phyloP scores from a whole-genome alignment of 2,329 filamentous ascomycete species.

The Beauveria rudraprayagi region DNA sequence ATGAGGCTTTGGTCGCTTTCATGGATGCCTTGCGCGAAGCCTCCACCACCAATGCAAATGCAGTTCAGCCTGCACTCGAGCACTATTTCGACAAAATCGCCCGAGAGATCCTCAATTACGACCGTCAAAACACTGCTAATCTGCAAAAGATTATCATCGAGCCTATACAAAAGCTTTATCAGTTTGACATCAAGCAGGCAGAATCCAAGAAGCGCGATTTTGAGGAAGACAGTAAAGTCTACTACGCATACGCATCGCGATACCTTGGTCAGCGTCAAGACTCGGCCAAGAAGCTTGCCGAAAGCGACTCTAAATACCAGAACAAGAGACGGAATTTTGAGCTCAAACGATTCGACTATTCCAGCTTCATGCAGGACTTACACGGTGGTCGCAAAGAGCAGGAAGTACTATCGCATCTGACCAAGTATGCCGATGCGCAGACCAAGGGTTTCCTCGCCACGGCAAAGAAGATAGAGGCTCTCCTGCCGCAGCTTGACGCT shows the following conservation, averaged over 20 bases:
- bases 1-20: slow-evolving; percentile 75
- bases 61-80: slow-evolving; percentile 92
- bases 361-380: slow-evolving; percentile 98
- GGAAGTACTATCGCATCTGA: slow-evolving; percentile 88
- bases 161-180: slow-evolving; percentile 83
- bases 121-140: slow-evolving; percentile 74
- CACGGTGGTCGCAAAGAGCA: slow-evolving; percentile 98
- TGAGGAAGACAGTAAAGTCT: slow-evolving; percentile 97
- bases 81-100: slow-evolving; percentile 98
- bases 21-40: slow-evolving; percentile 82
- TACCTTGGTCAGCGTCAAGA: slow-evolving; percentile 97
- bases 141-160: slow-evolving; percentile 93
- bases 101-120: slow-evolving; percentile 78
- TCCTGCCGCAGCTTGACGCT: slow-evolving; percentile 85
- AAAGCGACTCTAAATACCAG: slow-evolving; percentile 95
- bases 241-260: slow-evolving; percentile 88
- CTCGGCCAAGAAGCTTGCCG: slow-evolving; percentile 87
- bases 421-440: slow-evolving; percentile 86
- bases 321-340: slow-evolving; percentile 90
- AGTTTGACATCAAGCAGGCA: slow-evolving; percentile 93
- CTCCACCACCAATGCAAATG: slow-evolving; percentile 84
- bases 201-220: slow-evolving; percentile 97
- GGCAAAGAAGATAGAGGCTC: slow-evolving; percentile 77
- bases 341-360: slow-evolving; percentile 96
- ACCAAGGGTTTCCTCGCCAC: slow-evolving; percentile 74